Conservation (phyloP, 768 basidiomycete genomes). For the Lentinula raphanica region DNA sequence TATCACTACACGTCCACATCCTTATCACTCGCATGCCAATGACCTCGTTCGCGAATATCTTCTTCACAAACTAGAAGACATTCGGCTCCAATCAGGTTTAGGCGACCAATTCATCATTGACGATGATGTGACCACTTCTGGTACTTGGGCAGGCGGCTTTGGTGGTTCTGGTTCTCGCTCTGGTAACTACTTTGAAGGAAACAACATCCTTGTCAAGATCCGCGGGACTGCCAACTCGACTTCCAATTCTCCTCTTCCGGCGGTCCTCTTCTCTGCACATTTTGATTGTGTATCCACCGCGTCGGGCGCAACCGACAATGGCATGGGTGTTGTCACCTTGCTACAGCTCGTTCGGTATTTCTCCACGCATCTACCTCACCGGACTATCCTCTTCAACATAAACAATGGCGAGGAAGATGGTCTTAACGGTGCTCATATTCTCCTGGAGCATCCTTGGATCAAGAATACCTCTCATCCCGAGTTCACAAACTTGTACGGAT, state of each 20-base stretch:
- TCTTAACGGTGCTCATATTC: slow-evolving; percentile 64
- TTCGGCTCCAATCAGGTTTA: background rate
- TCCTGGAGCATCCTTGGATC: slow-evolving; percentile 68
- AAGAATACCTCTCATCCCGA: background rate
- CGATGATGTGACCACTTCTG: slow-evolving; percentile 47
- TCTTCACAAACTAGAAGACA: background rate
- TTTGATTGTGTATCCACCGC: slow-evolving; percentile 78
- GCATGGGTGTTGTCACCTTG: slow-evolving; percentile 65
- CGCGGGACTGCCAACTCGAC: slow-evolving; percentile 21
- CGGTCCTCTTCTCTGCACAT: slow-evolving; percentile 72
- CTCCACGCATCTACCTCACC: slow-evolving; percentile 40
- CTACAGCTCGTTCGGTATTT: slow-evolving; percentile 61
- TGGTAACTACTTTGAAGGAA: slow-evolving; percentile 46
- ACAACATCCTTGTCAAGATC: slow-evolving; percentile 43
- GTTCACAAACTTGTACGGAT: slow-evolving; percentile 7
- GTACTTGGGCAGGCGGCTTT: slow-evolving; percentile 34
- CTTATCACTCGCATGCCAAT: slow-evolving; percentile 76
- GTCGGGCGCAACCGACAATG: slow-evolving; percentile 72
- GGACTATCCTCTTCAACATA: slow-evolving; percentile 75
- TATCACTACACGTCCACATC: slow-evolving; percentile 70
- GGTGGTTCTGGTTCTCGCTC: background rate
- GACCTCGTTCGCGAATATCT: slow-evolving; percentile 60
- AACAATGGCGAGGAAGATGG: slow-evolving; percentile 85
- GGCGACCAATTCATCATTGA: slow-evolving; percentile 21
- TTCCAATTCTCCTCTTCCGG: background rate